These are phyloP conservation scores for Euphorbia schlechtendalii DNA, from an alignment of 441 rosid species.

Conservation along the genomic window DNA sequence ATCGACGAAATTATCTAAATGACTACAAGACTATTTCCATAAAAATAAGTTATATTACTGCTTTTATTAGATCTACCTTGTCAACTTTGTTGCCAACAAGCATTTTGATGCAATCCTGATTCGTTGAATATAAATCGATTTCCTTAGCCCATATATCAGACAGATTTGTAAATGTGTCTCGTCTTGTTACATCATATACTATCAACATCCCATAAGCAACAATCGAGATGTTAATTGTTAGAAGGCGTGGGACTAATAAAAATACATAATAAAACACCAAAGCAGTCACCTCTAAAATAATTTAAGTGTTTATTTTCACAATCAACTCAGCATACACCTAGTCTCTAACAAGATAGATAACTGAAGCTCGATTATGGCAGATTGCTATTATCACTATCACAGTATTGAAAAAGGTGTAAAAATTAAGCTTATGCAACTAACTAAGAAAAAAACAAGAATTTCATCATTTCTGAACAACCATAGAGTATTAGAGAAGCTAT, in stretches of 20 bases:
- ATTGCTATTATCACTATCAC: not conserved
- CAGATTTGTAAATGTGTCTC: slow-evolving; percentile 48
- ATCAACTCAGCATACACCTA: not conserved
- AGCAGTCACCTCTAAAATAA: not conserved
- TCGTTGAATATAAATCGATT: slow-evolving; percentile 44
- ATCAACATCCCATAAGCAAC: slow-evolving; percentile 8
- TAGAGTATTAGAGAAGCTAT: not conserved
- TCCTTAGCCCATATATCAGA: slow-evolving; percentile 53
- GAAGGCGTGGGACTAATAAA: not conserved
- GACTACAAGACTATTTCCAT: not conserved
- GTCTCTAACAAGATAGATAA: not conserved
- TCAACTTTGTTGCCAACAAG: slow-evolving; percentile 57
- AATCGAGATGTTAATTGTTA: not conserved
- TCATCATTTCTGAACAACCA: not conserved
- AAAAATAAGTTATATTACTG: not conserved
- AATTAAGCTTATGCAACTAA: not conserved
- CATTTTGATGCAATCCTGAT: slow-evolving; percentile 54
- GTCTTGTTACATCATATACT: slow-evolving; percentile 43
- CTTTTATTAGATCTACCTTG: slow-evolving; percentile 26
- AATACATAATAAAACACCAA: not conserved
- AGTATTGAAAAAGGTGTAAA: not conserved
- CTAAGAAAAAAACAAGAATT: too few species aligned
- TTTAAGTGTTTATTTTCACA: too few species aligned
- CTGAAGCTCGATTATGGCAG: not conserved
- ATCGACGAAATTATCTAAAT: not conserved